Base-by-base conservation (phyloP, 805 yeast species). In the Candida boidinii region DNA sequence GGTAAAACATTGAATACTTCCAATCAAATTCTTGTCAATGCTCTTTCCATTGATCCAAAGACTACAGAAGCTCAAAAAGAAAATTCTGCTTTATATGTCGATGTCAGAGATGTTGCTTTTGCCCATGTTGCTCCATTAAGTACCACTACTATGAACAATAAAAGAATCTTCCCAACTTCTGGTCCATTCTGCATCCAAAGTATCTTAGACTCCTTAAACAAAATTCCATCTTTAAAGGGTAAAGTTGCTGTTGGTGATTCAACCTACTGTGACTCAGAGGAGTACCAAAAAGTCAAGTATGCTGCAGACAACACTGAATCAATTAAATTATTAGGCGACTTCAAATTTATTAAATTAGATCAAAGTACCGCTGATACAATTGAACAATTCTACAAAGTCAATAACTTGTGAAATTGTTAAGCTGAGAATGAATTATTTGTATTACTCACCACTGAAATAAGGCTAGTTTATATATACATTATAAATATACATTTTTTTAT, bases 101-200 rank as follows among this genome's bases (percentile, higher is more conserved):
- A 76, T 49, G 82, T 77, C 5, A 63, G 81, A 45, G 83, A 78
- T 46, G 79, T 71, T 23, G 80, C 83, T 7, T 48, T 46, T 34
- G 74, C 78, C 6, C 85, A 78, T 46, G 43, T 73, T 11, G 42
- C 48, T n/a, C 76, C 79, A 4, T 58, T 72, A 36, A 68, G 66
- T 41, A 58, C 53, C 33, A 53, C 51, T 22, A 59, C 56, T 28
- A 28, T 56, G 26, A 39, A 52, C 30, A 53, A 53, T 34, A 22
- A 58, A 38, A 54, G 72, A 38, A 45, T 64, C 26, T 49, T 62
- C 23, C 37, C 45, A 21, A 39, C 35, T 2, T 46, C 33, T 30
- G 41, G 48, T 31, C 37, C 37, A 26, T 49, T 53, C 36, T 40
- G 45, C 17, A 34, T 43, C 18, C 68, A 62, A 39, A 40, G 35